Conservation (phyloP, 805 yeast genomes). For the Wickerhamiella occidentalis region DNA sequence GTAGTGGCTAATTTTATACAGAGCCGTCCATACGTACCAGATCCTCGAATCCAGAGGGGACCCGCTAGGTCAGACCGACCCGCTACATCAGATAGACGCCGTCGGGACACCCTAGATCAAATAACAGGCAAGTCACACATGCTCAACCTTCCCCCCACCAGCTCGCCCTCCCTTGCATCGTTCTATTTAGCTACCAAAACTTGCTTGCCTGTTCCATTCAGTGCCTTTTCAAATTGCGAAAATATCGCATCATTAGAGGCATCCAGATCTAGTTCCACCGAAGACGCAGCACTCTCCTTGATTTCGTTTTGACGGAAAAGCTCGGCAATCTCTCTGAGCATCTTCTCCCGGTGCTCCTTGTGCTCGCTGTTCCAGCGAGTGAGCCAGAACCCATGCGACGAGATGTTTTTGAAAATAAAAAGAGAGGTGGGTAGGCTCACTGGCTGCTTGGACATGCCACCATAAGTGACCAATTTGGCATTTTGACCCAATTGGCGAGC, state of each 20-base stretch:
- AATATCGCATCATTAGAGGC: slow-evolving; percentile 34
- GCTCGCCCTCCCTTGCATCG: too few relatives aligned
- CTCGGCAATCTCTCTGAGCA: slow-evolving; percentile 44
- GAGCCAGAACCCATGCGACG: slow-evolving; percentile 84
- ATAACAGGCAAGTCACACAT: too few relatives aligned
- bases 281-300: slow-evolving; percentile 36
- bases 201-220: slow-evolving; percentile 26
- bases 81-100: too few relatives aligned
- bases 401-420: slow-evolving; percentile 79
- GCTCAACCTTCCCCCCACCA: neutral
- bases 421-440: slow-evolving; percentile 80
- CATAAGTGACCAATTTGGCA: slow-evolving; percentile 80
- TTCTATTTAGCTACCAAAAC: slow-evolving; percentile 18
- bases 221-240: slow-evolving; percentile 34
- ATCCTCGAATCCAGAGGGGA: too few relatives aligned
- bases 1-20: too few relatives aligned
- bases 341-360: slow-evolving; percentile 46
- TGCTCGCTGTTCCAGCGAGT: slow-evolving; percentile 41
- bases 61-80: too few relatives aligned
- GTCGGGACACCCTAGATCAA: too few relatives aligned
- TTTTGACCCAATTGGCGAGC: slow-evolving; percentile 68
- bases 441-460: slow-evolving; percentile 96
- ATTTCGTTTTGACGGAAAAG: slow-evolving; percentile 49
- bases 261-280: slow-evolving; percentile 24
- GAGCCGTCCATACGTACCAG: too few relatives aligned